A percentile compares a stretch with the other conserved stretches of the same genome.
These are phyloP conservation scores for Raphanus hybrid DNA, from an alignment of 441 rosid species.

Conservation along the genomic window DNA sequence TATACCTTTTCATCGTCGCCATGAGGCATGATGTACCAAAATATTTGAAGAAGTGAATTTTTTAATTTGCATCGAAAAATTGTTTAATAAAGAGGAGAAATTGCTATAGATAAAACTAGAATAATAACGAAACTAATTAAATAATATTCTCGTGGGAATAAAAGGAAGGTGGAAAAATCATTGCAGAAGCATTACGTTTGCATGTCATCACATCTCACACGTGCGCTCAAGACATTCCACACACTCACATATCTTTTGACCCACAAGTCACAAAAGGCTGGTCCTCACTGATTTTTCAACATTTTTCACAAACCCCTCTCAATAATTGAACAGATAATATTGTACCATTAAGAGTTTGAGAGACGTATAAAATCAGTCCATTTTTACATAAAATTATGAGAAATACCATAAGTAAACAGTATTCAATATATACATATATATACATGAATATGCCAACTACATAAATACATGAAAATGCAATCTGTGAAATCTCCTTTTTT, in stretches of 20 bases:
- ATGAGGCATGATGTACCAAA: too few relatives aligned
- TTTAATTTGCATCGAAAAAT: too few relatives aligned
- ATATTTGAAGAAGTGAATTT: too few relatives aligned
- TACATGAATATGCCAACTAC: too few relatives aligned
- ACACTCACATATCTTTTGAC: conserved; percentile 30
- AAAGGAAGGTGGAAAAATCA: neutral
- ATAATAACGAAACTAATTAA: too few relatives aligned
- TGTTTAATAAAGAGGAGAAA: too few relatives aligned
- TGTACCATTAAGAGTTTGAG: neutral
- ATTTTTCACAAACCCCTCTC: conserved; percentile 22
- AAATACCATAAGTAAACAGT: neutral
- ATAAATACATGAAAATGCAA: neutral
- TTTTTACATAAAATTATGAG: neutral
- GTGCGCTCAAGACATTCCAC: conserved; percentile 16
- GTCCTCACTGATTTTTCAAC: conserved; percentile 13
- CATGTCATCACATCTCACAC: conserved; percentile 41
- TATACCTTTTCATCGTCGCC: too few relatives aligned
- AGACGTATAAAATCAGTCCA: neutral
- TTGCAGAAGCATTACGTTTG: conserved; percentile 45
- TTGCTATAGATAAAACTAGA: neutral
- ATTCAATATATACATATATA: neutral
- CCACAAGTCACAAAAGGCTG: conserved; percentile 20
- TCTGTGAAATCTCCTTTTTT: neutral
- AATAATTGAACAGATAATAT: conserved; percentile 27
- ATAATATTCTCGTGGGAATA: neutral